Evolutionary conservation across 129 eudicot species (phyloP).

Genomic region (Artemisia tridentata): DNA sequence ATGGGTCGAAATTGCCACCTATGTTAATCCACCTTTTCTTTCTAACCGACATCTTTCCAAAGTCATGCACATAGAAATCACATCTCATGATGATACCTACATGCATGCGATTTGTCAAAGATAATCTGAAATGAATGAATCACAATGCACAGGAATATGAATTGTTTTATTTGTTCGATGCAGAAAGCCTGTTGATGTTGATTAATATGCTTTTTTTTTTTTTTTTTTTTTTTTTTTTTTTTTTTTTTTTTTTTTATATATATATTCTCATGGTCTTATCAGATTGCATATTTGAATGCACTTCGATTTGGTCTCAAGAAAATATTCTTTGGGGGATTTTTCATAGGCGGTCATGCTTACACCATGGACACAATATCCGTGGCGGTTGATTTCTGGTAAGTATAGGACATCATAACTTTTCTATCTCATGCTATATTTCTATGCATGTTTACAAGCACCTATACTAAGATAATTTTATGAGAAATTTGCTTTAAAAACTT

Average conservation of each 20-base stretch:
- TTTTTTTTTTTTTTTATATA: background rate
- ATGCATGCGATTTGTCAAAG: background rate
- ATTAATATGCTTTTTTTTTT: background rate
- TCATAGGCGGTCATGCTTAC: conserved; percentile 86
- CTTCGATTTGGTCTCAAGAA: conserved; percentile 82
- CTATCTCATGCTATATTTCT: conserved; percentile 6
- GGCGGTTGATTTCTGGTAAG: conserved; percentile 90
- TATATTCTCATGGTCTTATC: conserved; percentile 18
- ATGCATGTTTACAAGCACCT: background rate
- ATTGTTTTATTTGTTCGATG: conserved; percentile 10
- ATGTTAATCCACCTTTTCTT: background rate
- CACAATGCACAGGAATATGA: background rate
- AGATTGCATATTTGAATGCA: conserved; percentile 96
- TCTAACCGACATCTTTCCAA: background rate
- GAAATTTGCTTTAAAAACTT: no score
- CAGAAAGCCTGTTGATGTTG: conserved; percentile 6
- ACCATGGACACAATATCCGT: conserved; percentile 98
- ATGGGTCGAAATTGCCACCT: background rate
- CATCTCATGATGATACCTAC: background rate
- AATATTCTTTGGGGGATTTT: conserved; percentile 92
- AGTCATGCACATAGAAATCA: conserved; percentile 7
- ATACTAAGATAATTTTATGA: background rate
- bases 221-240: no score
- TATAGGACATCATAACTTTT: conserved; percentile 4
- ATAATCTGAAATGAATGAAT: conserved; percentile 7